Evolutionary conservation across 2,329 filamentous ascomycete genomes (phyloP).

Genomic region (Xylariomycetidae sp.): DNA sequence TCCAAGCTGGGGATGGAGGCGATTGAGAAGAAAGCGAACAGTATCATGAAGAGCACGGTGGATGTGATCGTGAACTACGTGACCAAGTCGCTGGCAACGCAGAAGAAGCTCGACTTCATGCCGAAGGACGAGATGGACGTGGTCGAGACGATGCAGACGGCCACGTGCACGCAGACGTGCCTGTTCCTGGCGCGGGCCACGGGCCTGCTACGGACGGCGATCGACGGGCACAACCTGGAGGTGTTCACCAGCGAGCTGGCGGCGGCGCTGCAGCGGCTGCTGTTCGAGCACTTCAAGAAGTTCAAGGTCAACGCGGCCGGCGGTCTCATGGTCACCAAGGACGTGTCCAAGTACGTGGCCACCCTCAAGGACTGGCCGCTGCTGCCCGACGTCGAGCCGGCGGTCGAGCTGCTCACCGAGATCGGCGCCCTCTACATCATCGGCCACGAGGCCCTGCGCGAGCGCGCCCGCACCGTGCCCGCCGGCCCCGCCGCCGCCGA

Average conservation of each 20-base stretch:
- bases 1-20: slow-evolving; percentile 65
- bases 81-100: slow-evolving; percentile 61
- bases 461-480: slow-evolving; percentile 57
- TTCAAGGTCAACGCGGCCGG: slow-evolving; percentile 91
- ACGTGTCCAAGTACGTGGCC: slow-evolving; percentile 88
- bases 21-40: slow-evolving; percentile 78
- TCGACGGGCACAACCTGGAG: slow-evolving; percentile 79
- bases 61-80: slow-evolving; percentile 73
- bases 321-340: slow-evolving; percentile 91
- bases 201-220: slow-evolving; percentile 55
- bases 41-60: slow-evolving; percentile 49
- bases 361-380: slow-evolving; percentile 79
- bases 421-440: slow-evolving; percentile 96
- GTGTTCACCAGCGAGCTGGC: slow-evolving; percentile 81
- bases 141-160: slow-evolving; percentile 75
- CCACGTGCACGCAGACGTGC: slow-evolving; percentile 76
- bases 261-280: slow-evolving; percentile 65
- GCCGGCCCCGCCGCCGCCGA: slow-evolving; percentile 22
- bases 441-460: slow-evolving; percentile 68
- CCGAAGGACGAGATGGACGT: slow-evolving; percentile 68
- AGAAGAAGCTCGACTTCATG: slow-evolving; percentile 85
- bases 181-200: slow-evolving; percentile 70
- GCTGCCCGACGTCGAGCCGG: slow-evolving; percentile 58
- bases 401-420: slow-evolving; percentile 82
- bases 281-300: slow-evolving; percentile 91